These are phyloP conservation scores for Xylaria sp. DNA, from an alignment of 2,329 filamentous ascomycete species.

Conservation along the genomic window DNA sequence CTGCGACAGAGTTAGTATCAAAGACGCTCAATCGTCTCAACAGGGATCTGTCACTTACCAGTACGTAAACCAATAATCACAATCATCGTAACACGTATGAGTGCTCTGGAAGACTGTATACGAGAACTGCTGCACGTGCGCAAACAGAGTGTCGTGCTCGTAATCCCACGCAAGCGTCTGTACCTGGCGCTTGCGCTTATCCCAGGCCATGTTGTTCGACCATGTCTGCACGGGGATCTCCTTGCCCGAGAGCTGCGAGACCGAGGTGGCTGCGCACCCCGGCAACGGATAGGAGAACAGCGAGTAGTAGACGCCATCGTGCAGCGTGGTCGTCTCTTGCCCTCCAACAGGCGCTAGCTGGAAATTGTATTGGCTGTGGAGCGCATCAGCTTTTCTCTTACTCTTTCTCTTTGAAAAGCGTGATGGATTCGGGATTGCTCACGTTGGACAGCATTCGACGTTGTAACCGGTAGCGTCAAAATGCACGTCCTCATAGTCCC, in stretches of 20 bases:
- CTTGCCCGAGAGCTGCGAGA: conserved; percentile 37
- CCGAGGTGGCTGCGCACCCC: conserved; percentile 33
- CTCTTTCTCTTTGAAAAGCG: not conserved
- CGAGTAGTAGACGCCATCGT: conserved; percentile 28
- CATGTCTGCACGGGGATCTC: conserved; percentile 33
- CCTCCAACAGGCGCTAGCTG: not conserved
- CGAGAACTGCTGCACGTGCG: not conserved
- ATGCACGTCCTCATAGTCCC: conserved; percentile 16
- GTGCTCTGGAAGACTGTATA: conserved; percentile 40
- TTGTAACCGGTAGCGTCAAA: conserved; percentile 34
- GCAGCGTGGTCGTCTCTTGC: conserved; percentile 27
- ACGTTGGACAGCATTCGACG: conserved; percentile 39
- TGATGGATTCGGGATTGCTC: conserved; percentile 9
- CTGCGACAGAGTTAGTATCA: conserved; percentile 19
- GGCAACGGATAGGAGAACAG: conserved; percentile 34
- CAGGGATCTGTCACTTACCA: conserved; percentile 13
- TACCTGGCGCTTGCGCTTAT: conserved; percentile 38
- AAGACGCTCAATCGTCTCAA: not conserved
- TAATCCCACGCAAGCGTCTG: conserved; percentile 37
- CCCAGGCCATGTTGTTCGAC: conserved; percentile 33
- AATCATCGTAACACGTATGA: conserved; percentile 41
- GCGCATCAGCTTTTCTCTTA: not conserved
- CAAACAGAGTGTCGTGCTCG: conserved; percentile 35
- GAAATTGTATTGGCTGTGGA: conserved; percentile 30
- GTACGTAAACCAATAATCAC: conserved; percentile 34